A percentile compares a stretch with the other conserved stretches of the same genome.
Evolutionary conservation across 257 asterid species (phyloP).

Genomic region (Avicennia marina): DNA sequence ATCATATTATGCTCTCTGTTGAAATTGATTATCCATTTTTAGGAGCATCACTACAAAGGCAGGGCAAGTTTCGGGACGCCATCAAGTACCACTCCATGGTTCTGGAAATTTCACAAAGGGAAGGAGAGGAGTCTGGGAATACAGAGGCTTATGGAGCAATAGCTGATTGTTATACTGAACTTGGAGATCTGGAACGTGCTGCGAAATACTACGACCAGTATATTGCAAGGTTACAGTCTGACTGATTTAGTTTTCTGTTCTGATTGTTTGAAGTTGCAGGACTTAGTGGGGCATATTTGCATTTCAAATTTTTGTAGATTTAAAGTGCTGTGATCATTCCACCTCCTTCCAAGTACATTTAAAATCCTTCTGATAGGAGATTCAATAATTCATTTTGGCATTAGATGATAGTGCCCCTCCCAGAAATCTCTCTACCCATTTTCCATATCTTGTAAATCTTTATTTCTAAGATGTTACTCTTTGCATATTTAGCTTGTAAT

Average conservation of each 20-base stretch:
- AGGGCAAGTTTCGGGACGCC: conserved; percentile 83
- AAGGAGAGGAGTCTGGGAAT: conserved; percentile 89
- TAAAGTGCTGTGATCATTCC: conserved; percentile 13
- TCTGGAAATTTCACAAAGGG: conserved; percentile 69
- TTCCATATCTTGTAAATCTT: no score
- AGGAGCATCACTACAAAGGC: conserved; percentile 97
- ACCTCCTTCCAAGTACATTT: neutral
- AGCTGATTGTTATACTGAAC: conserved; percentile 96
- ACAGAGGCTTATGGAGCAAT: conserved; percentile 96
- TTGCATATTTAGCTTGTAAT: no score
- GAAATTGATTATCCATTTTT: conserved; percentile 12
- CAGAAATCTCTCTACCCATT: no score
- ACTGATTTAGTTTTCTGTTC: conserved; percentile 34
- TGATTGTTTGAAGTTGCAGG: conserved; percentile 13
- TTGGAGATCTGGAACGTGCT: conserved; percentile 89
- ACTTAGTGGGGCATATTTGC: no score
- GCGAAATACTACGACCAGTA: conserved; percentile 87
- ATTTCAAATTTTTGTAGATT: no score
- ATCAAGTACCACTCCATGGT: conserved; percentile 78
- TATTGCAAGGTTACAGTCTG: conserved; percentile 79
- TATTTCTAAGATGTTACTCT: no score
- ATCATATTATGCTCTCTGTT: neutral
- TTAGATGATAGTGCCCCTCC: no score
- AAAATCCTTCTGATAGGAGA: neutral
- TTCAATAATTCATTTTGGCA: neutral